phyloP scores from a whole-genome alignment of 2,329 filamentous ascomycete species.

The Fusarium abutilonis region DNA sequence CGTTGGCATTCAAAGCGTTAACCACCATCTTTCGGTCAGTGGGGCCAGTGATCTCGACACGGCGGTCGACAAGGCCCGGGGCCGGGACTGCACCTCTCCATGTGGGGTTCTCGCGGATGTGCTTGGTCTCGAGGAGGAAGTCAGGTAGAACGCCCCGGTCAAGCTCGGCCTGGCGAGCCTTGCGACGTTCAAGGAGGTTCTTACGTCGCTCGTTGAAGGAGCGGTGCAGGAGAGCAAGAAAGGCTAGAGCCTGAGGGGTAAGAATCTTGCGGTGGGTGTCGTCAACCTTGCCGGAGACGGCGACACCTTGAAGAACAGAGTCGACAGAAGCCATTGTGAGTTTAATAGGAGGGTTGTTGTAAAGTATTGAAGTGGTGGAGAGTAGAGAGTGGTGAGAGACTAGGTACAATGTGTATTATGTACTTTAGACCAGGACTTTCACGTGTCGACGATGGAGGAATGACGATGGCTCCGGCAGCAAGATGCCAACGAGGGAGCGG shows the following conservation, averaged over 20 bases:
- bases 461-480: constrained; percentile 28
- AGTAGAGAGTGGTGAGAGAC: constrained; percentile 13
- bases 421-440: constrained; percentile 42
- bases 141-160: constrained; percentile 90
- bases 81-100: constrained; percentile 95
- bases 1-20: constrained; percentile 93
- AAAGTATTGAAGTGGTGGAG: constrained; percentile 9
- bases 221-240: constrained; percentile 92
- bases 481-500: constrained; percentile 19
- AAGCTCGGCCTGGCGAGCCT: constrained; percentile 88
- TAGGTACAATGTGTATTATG: constrained; percentile 12
- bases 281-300: constrained; percentile 81
- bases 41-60: constrained; percentile 96
- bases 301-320: constrained; percentile 84
- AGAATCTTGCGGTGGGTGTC: constrained; percentile 89
- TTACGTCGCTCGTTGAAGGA: constrained; percentile 93
- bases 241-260: constrained; percentile 87
- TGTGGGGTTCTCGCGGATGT: constrained; percentile 91
- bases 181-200: constrained; percentile 84
- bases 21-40: constrained; percentile 99
- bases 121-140: constrained; percentile 94
- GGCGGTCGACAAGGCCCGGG: constrained; percentile 89
- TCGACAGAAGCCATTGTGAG: constrained; percentile 73
- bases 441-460: constrained; percentile 47
- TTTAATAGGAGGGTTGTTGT: constrained; percentile 5